Percentiles rank a stretch among this genome's conserved stretches.
phyloP scores from a whole-genome alignment of 805 yeast genomes.

The Metschnikowia drakensbergensis region DNA sequence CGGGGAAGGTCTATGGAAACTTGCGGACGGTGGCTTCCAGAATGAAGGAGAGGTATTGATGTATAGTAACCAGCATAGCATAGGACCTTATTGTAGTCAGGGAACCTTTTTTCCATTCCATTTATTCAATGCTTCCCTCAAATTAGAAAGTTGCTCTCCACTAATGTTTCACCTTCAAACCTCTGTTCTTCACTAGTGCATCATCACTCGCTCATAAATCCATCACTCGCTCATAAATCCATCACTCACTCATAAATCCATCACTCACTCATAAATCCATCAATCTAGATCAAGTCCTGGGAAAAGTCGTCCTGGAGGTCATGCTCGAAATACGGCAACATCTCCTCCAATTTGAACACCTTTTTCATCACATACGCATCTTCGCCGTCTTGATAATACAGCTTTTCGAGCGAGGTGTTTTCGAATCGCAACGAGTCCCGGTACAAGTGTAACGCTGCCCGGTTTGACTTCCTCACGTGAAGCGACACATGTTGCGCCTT shows the following conservation, averaged over 20 bases:
- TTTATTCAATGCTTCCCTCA: too few relatives aligned
- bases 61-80: conserved; percentile 1
- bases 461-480: conserved; percentile 89
- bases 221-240: background rate
- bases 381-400: conserved; percentile 96
- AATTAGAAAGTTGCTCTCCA: too few relatives aligned
- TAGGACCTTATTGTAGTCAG: background rate
- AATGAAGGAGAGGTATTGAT: conserved; percentile 88
- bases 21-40: conserved; percentile 95
- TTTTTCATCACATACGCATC: conserved; percentile 96
- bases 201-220: background rate
- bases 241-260: too few relatives aligned
- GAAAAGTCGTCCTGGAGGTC: conserved; percentile 46
- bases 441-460: conserved; percentile 91
- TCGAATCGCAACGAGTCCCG: conserved; percentile 80
- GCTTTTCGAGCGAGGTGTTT: conserved; percentile 73
- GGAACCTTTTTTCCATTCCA: too few relatives aligned
- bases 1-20: conserved; percentile 97
- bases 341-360: conserved; percentile 54
- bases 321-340: conserved; percentile 56
- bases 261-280: background rate
- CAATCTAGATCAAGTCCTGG: conserved; percentile 24
- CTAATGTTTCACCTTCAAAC: too few relatives aligned
- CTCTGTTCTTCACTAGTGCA: too few relatives aligned
- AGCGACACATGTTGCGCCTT: conserved; percentile 79